phyloP scores from a whole-genome alignment of 345 rosid genomes.

The Acer campestre region DNA sequence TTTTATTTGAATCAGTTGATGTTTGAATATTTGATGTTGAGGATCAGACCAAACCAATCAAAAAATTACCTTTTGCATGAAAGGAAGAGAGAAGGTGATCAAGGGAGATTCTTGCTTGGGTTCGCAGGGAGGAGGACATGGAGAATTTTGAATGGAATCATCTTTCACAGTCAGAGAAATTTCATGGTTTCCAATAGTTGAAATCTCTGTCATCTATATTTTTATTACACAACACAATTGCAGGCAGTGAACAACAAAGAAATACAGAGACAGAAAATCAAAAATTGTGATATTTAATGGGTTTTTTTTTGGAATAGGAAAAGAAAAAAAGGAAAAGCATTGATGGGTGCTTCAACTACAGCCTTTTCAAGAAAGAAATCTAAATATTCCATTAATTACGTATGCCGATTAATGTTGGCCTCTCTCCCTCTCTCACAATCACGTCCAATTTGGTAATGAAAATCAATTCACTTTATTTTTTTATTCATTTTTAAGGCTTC shows the following conservation, averaged over 20 bases:
- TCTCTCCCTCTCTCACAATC: too few relatives aligned
- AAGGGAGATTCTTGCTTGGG: conserved; percentile 39
- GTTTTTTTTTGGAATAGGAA: too few relatives aligned
- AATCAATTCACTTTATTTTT: too few relatives aligned
- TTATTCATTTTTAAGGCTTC: too few relatives aligned
- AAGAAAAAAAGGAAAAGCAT: too few relatives aligned
- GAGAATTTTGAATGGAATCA: conserved; percentile 24
- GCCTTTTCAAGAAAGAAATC: too few relatives aligned
- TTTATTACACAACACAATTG: not conserved
- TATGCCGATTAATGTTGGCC: too few relatives aligned
- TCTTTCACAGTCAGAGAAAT: conserved; percentile 59
- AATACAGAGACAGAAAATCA: not conserved
- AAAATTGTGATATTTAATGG: too few relatives aligned
- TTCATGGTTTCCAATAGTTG: conserved; percentile 35
- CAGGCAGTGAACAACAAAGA: not conserved
- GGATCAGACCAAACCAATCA: not conserved
- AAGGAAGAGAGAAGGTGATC: conserved; percentile 51
- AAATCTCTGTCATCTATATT: conserved; percentile 52
- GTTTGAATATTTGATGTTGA: not conserved
- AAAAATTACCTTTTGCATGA: conserved; percentile 71
- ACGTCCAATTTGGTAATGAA: too few relatives aligned
- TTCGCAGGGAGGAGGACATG: conserved; percentile 15
- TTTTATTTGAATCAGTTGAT: not conserved
- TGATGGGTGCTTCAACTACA: too few relatives aligned
- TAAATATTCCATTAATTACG: too few relatives aligned